Evolutionary conservation across 371 early-diverging fungal species (phyloP).

Genomic region (Mucor saturninus): DNA sequence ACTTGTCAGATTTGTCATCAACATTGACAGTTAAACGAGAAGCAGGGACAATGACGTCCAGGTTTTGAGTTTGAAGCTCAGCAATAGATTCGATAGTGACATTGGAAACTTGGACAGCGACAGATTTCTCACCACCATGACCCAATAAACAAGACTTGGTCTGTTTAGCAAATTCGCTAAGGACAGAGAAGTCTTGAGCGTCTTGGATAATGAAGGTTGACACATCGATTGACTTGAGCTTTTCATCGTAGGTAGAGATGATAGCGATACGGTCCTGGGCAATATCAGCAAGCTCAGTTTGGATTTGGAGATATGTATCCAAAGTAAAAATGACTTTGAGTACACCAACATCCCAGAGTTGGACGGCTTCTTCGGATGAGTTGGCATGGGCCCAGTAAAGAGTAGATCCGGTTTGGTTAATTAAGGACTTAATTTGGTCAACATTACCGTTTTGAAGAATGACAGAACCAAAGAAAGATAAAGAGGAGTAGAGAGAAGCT

Average conservation of each 20-base stretch:
- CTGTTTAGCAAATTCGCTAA: slow-evolving; percentile 24
- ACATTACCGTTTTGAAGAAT: slow-evolving; percentile 43
- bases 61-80: slow-evolving; percentile 39
- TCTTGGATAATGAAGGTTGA: slow-evolving; percentile 31
- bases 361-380: slow-evolving; percentile 55
- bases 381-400: slow-evolving; percentile 59
- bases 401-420: slow-evolving; percentile 51
- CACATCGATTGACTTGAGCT: slow-evolving; percentile 11
- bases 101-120: slow-evolving; percentile 41
- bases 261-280: slow-evolving; percentile 56
- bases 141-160: slow-evolving; percentile 36
- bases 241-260: not conserved
- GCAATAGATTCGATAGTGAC: slow-evolving; percentile 43
- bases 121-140: slow-evolving; percentile 48
- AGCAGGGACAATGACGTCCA: slow-evolving; percentile 47
- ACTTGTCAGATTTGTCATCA: slow-evolving; percentile 15
- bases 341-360: slow-evolving; percentile 66
- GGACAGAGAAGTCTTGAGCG: slow-evolving; percentile 11
- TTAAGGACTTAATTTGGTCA: slow-evolving; percentile 40
- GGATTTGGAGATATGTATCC: slow-evolving; percentile 30
- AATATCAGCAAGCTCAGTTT: slow-evolving; percentile 35
- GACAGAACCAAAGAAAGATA: slow-evolving; percentile 36
- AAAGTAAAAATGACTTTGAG: slow-evolving; percentile 60
- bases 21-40: slow-evolving; percentile 41
- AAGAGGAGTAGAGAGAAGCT: slow-evolving; percentile 30